These are phyloP conservation scores for Biscogniauxia marginata DNA, from an alignment of 2,329 filamentous ascomycete genomes.

Conservation along the genomic window DNA sequence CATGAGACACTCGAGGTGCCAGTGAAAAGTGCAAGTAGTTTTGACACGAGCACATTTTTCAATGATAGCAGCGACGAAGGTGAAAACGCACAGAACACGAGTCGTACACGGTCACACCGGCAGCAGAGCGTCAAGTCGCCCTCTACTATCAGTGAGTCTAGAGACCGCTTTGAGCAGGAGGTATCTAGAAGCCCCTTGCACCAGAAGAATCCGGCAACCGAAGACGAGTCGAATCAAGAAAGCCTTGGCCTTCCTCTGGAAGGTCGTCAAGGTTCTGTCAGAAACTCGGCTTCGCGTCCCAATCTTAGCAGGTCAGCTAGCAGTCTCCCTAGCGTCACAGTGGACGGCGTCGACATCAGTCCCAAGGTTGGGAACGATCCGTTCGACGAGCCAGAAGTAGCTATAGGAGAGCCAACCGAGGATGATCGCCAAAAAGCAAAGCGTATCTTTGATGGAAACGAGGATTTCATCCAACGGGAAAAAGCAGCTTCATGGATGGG, in stretches of 20 bases:
- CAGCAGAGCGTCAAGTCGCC: constrained; percentile 17
- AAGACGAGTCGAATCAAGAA: constrained; percentile 15
- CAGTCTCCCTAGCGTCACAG: constrained; percentile 47
- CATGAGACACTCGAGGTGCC: constrained; percentile 28
- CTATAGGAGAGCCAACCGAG: constrained; percentile 58
- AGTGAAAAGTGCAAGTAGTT: constrained; percentile 17
- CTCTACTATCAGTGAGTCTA: too few relatives aligned
- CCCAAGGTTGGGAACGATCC: constrained; percentile 39
- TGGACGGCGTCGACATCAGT: constrained; percentile 45
- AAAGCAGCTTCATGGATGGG: constrained; percentile 88
- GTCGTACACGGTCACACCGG: constrained; percentile 1
- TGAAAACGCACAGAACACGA: constrained; percentile 12
- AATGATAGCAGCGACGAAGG: constrained; percentile 53
- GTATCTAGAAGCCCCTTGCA: not conserved
- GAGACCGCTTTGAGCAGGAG: too few relatives aligned
- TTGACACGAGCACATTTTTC: constrained; percentile 46
- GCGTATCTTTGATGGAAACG: constrained; percentile 80
- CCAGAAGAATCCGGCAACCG: constrained; percentile 16
- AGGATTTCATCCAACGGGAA: constrained; percentile 75
- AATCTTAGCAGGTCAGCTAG: constrained; percentile 47
- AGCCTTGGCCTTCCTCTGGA: constrained; percentile 38
- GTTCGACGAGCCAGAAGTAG: constrained; percentile 58
- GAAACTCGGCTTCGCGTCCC: constrained; percentile 40
- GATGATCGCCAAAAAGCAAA: constrained; percentile 76
- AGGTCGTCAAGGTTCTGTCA: constrained; percentile 34